Evolutionary conservation across 345 rosid genomes (phyloP).

Genomic region (Firmiana major): DNA sequence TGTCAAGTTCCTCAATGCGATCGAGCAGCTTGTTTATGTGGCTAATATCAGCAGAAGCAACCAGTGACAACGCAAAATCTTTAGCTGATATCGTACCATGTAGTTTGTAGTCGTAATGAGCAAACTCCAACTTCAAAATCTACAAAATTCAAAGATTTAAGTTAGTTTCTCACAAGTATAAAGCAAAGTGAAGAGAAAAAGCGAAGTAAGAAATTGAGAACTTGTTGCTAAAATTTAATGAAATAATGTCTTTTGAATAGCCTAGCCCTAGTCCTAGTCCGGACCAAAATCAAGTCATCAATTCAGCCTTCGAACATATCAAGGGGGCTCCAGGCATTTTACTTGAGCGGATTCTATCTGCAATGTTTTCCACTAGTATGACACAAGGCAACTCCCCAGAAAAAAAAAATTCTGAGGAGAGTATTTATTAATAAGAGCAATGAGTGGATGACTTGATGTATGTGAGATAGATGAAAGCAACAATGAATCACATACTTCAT

Average conservation of each 20-base stretch:
- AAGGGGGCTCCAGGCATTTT: too few relatives aligned
- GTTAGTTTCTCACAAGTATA: neutral
- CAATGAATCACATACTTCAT: slow-evolving; percentile 37
- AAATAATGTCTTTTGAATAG: too few relatives aligned
- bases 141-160: neutral
- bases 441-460: too few relatives aligned
- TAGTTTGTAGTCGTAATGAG: slow-evolving; percentile 47
- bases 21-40: slow-evolving; percentile 48
- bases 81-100: slow-evolving; percentile 50
- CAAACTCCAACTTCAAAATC: slow-evolving; percentile 61
- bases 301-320: too few relatives aligned
- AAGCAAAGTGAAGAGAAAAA: neutral
- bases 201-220: neutral
- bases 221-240: neutral
- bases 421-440: too few relatives aligned
- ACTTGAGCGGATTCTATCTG: too few relatives aligned
- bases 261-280: too few relatives aligned
- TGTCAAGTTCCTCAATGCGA: slow-evolving; percentile 45
- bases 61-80: slow-evolving; percentile 65
- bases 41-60: slow-evolving; percentile 59
- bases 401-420: too few relatives aligned
- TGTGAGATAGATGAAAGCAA: neutral
- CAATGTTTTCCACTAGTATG: too few relatives aligned
- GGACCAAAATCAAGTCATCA: too few relatives aligned
- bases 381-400: too few relatives aligned